Conservation (phyloP, 1,139 yeast genomes). For the Suzukiozyma palmioleophila region DNA sequence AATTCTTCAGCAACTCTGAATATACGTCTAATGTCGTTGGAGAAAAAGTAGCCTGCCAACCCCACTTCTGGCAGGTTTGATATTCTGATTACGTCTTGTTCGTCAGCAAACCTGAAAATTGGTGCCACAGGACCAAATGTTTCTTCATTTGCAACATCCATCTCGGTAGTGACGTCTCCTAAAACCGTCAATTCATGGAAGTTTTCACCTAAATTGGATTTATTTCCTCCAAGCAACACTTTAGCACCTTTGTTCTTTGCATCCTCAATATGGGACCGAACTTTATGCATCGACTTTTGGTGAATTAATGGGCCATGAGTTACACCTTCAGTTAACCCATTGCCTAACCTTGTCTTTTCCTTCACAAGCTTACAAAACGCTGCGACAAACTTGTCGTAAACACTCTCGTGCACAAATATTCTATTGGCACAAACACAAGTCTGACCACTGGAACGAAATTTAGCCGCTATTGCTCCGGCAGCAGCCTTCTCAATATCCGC, state of each 20-base stretch:
- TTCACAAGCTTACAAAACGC: conserved; percentile 47
- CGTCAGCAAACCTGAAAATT: conserved; percentile 56
- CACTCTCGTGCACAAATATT: conserved; percentile 64
- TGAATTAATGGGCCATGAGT: conserved; percentile 88
- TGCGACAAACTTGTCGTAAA: conserved; percentile 55
- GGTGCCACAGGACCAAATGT: conserved; percentile 93
- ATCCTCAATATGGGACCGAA: conserved; percentile 66
- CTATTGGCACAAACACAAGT: conserved; percentile 88
- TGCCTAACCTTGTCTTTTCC: conserved; percentile 56
- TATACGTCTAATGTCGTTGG: conserved; percentile 46
- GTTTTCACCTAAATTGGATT: conserved; percentile 64
- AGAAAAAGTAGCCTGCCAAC: conserved; percentile 43
- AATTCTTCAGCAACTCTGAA: conserved; percentile 45
- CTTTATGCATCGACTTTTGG: conserved; percentile 61
- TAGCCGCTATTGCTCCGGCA: conserved; percentile 60
- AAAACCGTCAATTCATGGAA: conserved; percentile 78
- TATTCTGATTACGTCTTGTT: conserved; percentile 61
- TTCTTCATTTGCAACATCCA: conserved; percentile 67
- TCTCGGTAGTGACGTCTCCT: conserved; percentile 57
- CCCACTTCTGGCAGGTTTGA: conserved; percentile 63
- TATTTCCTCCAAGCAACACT: conserved; percentile 61
- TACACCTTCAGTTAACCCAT: conserved; percentile 59
- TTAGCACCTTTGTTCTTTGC: conserved; percentile 72
- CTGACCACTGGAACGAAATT: conserved; percentile 75
- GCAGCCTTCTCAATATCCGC: conserved; percentile 78